Evolutionary conservation across 306 rosid genomes (phyloP), one percentile per base, ranked within the genome.

Genomic region (Mimosa pudica): DNA sequence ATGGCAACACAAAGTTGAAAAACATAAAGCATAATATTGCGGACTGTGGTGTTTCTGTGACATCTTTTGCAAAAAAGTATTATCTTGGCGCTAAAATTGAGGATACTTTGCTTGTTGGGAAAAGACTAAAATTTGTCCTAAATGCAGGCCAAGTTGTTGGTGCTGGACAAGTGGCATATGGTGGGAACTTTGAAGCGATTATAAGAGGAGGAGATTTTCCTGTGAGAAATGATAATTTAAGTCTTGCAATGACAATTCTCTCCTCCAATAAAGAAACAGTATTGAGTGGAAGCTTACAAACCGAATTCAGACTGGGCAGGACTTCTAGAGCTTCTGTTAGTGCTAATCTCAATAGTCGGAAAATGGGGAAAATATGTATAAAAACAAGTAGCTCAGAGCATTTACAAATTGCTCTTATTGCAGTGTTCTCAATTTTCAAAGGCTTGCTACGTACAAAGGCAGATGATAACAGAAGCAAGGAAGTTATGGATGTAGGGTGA

Each of bases 131-230:
- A 84, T 87, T 93, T 81, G 84, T 89, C 42, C 57, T 83, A 74
- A 96, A 88, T 79, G 91, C 90, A 16, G 99, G 96, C 61, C 80
- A 85, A 74, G 82, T 93, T 83, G 87, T 78, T 69, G 97, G 97
- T 81, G 58, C 84, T 17, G 98, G 91, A 74, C 96, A 90, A 81
- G 89, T 82, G 80, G 94, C 93, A 30, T 87, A 87, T 58, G 99
- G 99, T 49, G 99, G 98, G 63, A 87, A 90, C 82, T 76, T 93
- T 64, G 96, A 87, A 87, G 92, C 94, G 66, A 84, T 84, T 63
- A 71, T 96, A 67, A 86, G 92, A 57, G 99, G 98, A 64, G 86
- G 88, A 69, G 94, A 93, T 84, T 96, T 89, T 85, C 97, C 99
- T 7, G 92, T 86, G 71, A 90, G 91, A 78, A 90, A 88, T 76